Percentiles rank a stretch among this genome's conserved stretches.
phyloP scores from a whole-genome alignment of 148 eudicot species.

The Chenopodium quinoa region DNA sequence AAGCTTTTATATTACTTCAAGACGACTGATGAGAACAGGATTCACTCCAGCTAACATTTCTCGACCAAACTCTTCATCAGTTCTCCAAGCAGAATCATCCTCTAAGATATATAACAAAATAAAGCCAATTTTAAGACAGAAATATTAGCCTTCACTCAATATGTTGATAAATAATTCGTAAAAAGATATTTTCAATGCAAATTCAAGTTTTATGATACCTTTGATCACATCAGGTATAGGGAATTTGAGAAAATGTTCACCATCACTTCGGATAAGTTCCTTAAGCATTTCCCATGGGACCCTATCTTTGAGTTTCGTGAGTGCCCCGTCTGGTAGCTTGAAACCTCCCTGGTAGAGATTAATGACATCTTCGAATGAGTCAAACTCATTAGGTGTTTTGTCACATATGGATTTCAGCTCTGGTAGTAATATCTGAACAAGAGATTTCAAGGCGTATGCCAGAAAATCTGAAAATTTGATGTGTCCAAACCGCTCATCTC shows the following conservation, averaged over 20 bases:
- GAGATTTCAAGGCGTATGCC: slow-evolving; percentile 65
- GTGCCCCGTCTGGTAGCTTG: slow-evolving; percentile 39
- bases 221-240: slow-evolving; percentile 77
- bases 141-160: background rate
- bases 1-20: slow-evolving; percentile 43
- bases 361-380: slow-evolving; percentile 59
- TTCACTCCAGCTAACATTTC: slow-evolving; percentile 98
- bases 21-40: slow-evolving; percentile 67
- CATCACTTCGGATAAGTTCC: slow-evolving; percentile 67
- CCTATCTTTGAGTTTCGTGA: slow-evolving; percentile 40
- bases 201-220: slow-evolving; percentile 36
- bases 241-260: slow-evolving; percentile 55
- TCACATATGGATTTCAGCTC: slow-evolving; percentile 59
- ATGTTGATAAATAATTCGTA: background rate
- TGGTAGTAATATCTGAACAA: slow-evolving; percentile 55
- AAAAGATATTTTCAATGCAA: background rate
- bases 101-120: slow-evolving; percentile 32
- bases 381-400: slow-evolving; percentile 70
- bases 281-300: slow-evolving; percentile 73
- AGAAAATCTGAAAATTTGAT: slow-evolving; percentile 79
- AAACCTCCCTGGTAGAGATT: slow-evolving; percentile 59
- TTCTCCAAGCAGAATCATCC: slow-evolving; percentile 84
- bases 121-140: background rate
- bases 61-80: slow-evolving; percentile 87
- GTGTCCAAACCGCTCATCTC: slow-evolving; percentile 73